Evolutionary conservation across 2,329 filamentous ascomycete genomes (phyloP).

Genomic region (Aspergillus sclerotialis): DNA sequence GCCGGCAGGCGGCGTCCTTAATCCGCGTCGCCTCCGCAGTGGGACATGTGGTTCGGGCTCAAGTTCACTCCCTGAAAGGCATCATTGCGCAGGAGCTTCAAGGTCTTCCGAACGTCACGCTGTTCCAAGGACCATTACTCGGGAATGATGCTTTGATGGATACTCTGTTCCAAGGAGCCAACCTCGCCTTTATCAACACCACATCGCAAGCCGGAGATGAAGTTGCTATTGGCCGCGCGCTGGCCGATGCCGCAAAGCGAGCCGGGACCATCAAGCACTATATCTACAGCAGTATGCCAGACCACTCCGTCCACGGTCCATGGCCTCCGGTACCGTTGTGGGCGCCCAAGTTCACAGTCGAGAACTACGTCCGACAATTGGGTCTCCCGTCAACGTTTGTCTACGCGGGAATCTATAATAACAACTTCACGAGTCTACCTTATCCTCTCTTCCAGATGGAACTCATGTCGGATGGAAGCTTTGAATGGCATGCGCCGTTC

Average conservation of each 20-base stretch:
- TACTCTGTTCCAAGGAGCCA: slow-evolving; percentile 72
- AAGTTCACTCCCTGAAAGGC: slow-evolving; percentile 79
- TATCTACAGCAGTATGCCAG: slow-evolving; percentile 95
- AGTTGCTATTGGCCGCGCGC: slow-evolving; percentile 75
- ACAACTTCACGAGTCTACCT: slow-evolving; percentile 89
- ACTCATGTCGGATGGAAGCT: slow-evolving; percentile 73
- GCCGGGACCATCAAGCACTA: slow-evolving; percentile 76
- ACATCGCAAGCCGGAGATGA: slow-evolving; percentile 89
- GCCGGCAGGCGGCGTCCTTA: slow-evolving; percentile 89
- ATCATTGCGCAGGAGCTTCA: slow-evolving; percentile 83
- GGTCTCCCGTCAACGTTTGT: slow-evolving; percentile 84
- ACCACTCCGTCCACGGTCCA: slow-evolving; percentile 73
- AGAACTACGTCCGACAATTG: slow-evolving; percentile 80
- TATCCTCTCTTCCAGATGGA: slow-evolving; percentile 97
- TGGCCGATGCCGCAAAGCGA: slow-evolving; percentile 82
- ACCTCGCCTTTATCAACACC: slow-evolving; percentile 95
- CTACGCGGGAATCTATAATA: slow-evolving; percentile 97
- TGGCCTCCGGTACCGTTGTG: slow-evolving; percentile 87
- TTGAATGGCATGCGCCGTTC: slow-evolving; percentile 90
- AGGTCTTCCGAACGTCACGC: slow-evolving; percentile 72
- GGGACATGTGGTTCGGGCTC: slow-evolving; percentile 86
- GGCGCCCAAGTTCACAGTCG: slow-evolving; percentile 86
- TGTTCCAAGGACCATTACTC: slow-evolving; percentile 58
- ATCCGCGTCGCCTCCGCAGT: slow-evolving; percentile 90
- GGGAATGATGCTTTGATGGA: slow-evolving; percentile 68